Evolutionary conservation across 1,139 yeast genomes (phyloP), one percentile per base, ranked within the genome.

Genomic region (Trichomonascaceae sp.): DNA sequence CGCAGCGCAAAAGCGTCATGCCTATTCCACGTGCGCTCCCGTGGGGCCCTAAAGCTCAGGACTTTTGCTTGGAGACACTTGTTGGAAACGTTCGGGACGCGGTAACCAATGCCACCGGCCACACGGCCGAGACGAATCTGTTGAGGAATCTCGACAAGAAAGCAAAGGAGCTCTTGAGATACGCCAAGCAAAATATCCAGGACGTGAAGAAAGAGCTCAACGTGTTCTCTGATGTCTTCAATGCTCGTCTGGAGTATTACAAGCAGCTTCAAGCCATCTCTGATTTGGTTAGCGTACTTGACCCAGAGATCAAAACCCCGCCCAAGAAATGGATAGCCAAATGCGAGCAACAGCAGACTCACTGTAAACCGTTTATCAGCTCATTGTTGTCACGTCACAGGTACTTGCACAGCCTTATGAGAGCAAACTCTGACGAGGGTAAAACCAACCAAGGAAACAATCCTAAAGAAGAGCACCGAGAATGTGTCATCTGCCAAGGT

Each of bases 251-350:
- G 31, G 82, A 71, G 30, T 89, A 85, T 52, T 89, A 76, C 57
- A 74, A 76, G 45, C 89, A 82, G 43, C 65, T 89, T 30, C 98
- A 89, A 54, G 77, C 68, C 36, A 69, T 87, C 23, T 84, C 95
- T 0, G 97, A 89, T 54, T 75, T 75, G 33, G 85, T 84, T 13
- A 63, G 51, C 1, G 59, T 52, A 13, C 60, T 50, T 38, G 56
- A 40, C 36, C 54, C 16, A 20, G 11, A 9, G 13, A 15, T 4
- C 14, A 56, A 51, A 14, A 46, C 41, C 13, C 9, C 23, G 2
- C 41, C 40, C 6, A 29, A 41, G 5, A 30, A 32, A n/a, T n/a
- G n/a, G n/a, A n/a, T n/a, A n/a, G 23, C 23, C 9, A 34, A 36
- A 4, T 27, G 43, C 17, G 27, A 37, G 11, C 30, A 32, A 5